Evolutionary conservation across 2,329 filamentous ascomycete genomes (phyloP), one percentile per base, ranked within the genome.

Genomic region (Cephalotrichum gorgonifer): DNA sequence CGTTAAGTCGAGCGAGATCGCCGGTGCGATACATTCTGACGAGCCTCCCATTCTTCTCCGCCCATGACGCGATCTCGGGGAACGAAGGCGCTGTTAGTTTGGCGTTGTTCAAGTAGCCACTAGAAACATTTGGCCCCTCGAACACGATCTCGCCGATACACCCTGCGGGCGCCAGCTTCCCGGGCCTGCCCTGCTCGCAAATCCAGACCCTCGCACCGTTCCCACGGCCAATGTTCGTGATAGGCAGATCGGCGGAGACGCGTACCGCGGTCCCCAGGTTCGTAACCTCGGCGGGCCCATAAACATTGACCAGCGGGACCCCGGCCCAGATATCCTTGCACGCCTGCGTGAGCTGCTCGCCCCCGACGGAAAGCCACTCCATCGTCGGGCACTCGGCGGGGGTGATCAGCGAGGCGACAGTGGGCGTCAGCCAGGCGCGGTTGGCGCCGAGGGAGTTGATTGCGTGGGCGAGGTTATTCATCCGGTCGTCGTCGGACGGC

Each of bases 211-310:
- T 30, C 3, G 20, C 39, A 9, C 44, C 50, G 41, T 41, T 14
- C 1, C 47, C 43, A 3, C 23, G 35, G 7, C 52, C 52, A 17
- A 53, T 51, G 44, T 47, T 41, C 25, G 26, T 53, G 12, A 27
- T 4, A 2, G 50, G 49, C 20, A 47, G 20, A 17, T 59, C 56
- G 4, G 30, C 12, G 43, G 69, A 69, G 48, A 63, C 65, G 33
- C 65, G 66, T 50, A 74, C 74, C 30, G 73, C 66, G 3, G 71
- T 72, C 49, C 71, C 73, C 4, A 71, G 70, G 3, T 76, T 71
- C 0, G 74, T 76, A 49, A 73, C 77, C 56, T 78, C 74, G 1
- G 72, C 75, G 4, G 74, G 74, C 0, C 74, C 74, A 42, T 77
- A 78, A 1, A 70, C 73, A 44, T 76, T 63, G 11, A 77, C 64